These are phyloP conservation scores for Kazachstania africana DNA, from an alignment of 805 yeast species.

Conservation along the genomic window DNA sequence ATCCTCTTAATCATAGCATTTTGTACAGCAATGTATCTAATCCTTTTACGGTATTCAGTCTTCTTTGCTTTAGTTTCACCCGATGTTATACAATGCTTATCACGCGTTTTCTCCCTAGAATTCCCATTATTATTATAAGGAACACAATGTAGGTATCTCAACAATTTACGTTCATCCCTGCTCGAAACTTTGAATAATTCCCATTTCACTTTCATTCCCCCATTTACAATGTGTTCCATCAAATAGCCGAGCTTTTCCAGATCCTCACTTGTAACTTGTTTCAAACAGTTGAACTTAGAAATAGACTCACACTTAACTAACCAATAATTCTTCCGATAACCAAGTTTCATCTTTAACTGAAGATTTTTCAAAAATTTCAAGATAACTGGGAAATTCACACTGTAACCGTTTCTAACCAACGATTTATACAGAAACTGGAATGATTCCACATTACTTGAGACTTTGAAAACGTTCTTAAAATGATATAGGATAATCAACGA, in stretches of 20 bases:
- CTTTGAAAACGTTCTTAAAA: conserved; percentile 14
- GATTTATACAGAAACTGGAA: conserved; percentile 17
- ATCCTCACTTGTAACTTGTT: background rate
- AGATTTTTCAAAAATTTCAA: conserved; percentile 16
- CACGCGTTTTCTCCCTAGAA: background rate
- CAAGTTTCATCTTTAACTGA: conserved; percentile 4
- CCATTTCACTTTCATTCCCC: background rate
- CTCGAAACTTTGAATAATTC: background rate
- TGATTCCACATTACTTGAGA: conserved; percentile 23
- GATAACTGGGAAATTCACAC: conserved; percentile 11
- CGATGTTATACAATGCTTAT: conserved; percentile 1
- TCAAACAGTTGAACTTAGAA: conserved; percentile 11
- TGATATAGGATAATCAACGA: conserved; percentile 25
- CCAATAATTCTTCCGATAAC: conserved; percentile 13
- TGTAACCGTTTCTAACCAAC: conserved; percentile 3
- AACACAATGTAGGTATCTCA: conserved; percentile 15
- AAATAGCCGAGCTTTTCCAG: background rate
- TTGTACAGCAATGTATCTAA: conserved; percentile 14
- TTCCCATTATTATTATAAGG: conserved; percentile 5
- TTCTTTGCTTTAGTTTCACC: conserved; percentile 5
- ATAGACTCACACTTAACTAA: conserved; percentile 19
- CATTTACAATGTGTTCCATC: conserved; percentile 1
- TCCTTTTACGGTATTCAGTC: conserved; percentile 9
- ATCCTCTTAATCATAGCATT: conserved; percentile 22
- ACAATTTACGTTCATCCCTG: background rate